Evolutionary conservation across 345 rosid genomes (phyloP).

Genomic region (Euphorbia peplus): DNA sequence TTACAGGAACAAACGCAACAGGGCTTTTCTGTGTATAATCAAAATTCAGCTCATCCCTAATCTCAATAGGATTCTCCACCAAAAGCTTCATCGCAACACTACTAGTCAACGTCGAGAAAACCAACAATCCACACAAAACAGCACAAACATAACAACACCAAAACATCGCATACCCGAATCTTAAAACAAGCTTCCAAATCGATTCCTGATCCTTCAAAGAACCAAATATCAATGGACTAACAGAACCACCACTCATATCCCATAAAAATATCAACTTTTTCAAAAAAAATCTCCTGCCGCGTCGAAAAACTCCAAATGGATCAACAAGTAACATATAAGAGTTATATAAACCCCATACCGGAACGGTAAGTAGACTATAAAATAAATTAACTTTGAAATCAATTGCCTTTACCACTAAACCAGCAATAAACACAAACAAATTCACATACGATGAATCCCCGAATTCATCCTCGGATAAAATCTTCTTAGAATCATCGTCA

Average conservation of each 20-base stretch:
- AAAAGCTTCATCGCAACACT: conserved; percentile 54
- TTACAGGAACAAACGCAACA: conserved; percentile 56
- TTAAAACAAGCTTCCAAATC: conserved; percentile 34
- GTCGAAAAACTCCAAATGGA: conserved; percentile 54
- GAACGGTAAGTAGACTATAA: conserved; percentile 40
- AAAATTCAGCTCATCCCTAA: conserved; percentile 58
- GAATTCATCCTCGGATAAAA: conserved; percentile 18
- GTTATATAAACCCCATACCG: conserved; percentile 39
- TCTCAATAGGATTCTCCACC: conserved; percentile 55
- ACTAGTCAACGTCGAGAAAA: conserved; percentile 46
- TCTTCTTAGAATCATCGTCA: not conserved
- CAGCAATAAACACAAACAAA: conserved; percentile 43
- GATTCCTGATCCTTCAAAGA: conserved; percentile 49
- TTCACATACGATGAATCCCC: conserved; percentile 27
- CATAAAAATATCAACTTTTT: conserved; percentile 24
- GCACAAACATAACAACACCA: conserved; percentile 65
- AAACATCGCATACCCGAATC: conserved; percentile 62
- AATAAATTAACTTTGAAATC: conserved; percentile 57
- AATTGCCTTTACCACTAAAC: conserved; percentile 57
- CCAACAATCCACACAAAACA: conserved; percentile 53
- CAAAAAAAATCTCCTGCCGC: conserved; percentile 29
- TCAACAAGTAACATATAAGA: conserved; percentile 43
- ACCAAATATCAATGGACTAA: conserved; percentile 31
- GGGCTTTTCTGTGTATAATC: conserved; percentile 64
- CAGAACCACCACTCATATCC: conserved; percentile 26